Conservation (phyloP, 2,329 filamentous ascomycete genomes). For the Fusarium continuum region DNA sequence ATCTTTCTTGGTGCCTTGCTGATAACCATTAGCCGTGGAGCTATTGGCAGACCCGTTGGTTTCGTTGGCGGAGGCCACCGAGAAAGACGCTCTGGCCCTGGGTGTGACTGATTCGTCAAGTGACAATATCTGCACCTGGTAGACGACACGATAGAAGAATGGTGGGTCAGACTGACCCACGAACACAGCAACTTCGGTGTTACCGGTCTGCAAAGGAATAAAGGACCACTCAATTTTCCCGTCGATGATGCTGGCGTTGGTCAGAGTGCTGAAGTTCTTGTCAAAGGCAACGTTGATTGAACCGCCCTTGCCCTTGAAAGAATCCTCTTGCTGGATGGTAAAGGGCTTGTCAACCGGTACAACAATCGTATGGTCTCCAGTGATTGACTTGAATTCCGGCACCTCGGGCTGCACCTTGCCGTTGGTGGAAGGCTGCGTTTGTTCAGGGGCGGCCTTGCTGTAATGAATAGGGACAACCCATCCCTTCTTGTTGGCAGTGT, state of each 20-base stretch:
- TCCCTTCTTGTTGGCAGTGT: slow-evolving; percentile 15
- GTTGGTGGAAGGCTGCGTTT: background rate
- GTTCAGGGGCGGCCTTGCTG: background rate
- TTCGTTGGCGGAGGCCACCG: background rate
- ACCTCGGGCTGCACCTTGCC: background rate
- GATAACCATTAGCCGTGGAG: background rate
- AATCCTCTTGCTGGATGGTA: slow-evolving; percentile 7
- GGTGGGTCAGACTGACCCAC: slow-evolving; percentile 50
- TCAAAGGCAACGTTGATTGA: slow-evolving; percentile 12
- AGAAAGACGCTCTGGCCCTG: background rate
- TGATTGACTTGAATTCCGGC: slow-evolving; percentile 3
- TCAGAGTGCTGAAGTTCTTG: background rate
- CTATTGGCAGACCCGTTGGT: background rate
- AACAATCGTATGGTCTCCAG: background rate
- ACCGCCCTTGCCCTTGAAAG: slow-evolving; percentile 13
- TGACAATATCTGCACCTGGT: background rate
- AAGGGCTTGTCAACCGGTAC: background rate
- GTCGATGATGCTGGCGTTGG: slow-evolving; percentile 1
- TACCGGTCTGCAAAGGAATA: background rate
- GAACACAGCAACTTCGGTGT: slow-evolving; percentile 39
- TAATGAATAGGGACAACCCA: slow-evolving; percentile 17
- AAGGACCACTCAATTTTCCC: slow-evolving; percentile 21
- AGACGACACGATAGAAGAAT: slow-evolving; percentile 50
- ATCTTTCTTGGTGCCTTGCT: background rate
- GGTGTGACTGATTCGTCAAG: background rate